Conservation (phyloP, 2,329 filamentous ascomycete species). For the Metarhizium robertsii region DNA sequence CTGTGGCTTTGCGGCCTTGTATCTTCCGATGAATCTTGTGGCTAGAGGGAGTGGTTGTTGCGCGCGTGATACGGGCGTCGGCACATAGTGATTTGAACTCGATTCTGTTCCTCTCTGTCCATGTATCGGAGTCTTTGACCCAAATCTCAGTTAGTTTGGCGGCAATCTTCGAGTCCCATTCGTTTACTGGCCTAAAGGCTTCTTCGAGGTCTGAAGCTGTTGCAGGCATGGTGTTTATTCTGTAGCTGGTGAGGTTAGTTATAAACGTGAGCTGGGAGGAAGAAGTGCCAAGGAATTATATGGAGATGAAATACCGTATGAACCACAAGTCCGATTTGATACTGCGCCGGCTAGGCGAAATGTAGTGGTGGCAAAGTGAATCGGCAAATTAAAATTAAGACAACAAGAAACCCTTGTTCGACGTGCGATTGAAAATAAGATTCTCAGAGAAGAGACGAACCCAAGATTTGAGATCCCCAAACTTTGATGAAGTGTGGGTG, state of each 20-base stretch:
- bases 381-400: too few species aligned
- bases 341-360: too few species aligned
- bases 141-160: background rate
- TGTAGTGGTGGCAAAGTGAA: too few species aligned
- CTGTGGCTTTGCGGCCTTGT: background rate
- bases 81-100: background rate
- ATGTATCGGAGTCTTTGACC: background rate
- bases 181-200: background rate
- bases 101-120: background rate
- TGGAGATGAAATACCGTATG: too few species aligned
- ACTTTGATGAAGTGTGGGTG: too few species aligned
- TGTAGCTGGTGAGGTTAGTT: background rate
- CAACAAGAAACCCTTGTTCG: too few species aligned
- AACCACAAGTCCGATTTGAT: too few species aligned
- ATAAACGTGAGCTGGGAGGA: too few species aligned
- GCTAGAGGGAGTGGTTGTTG: background rate
- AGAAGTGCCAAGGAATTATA: too few species aligned
- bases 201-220: background rate
- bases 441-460: too few species aligned
- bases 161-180: background rate
- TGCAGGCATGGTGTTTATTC: background rate
- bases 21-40: background rate
- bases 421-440: too few species aligned
- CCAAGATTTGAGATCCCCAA: too few species aligned
- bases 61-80: background rate